Evolutionary conservation across 306 rosid genomes (phyloP).

Genomic region (Prunus davidiana): DNA sequence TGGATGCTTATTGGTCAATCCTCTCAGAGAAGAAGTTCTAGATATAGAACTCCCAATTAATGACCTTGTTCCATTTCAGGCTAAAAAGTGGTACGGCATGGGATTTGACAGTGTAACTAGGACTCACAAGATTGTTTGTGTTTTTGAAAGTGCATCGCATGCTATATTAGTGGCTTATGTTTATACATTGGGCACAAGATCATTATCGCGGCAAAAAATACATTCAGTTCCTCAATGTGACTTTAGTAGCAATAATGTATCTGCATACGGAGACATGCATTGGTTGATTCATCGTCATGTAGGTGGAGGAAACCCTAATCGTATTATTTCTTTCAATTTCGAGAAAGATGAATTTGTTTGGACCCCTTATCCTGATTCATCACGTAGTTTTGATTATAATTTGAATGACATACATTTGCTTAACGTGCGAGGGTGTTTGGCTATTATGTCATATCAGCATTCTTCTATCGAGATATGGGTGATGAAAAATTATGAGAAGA

Average conservation of each 20-base stretch:
- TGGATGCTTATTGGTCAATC: background rate
- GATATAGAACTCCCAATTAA: background rate
- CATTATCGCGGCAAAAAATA: background rate
- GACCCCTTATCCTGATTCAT: background rate
- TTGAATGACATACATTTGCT: background rate
- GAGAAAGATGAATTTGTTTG: background rate
- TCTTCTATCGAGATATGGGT: background rate
- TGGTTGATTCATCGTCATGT: background rate
- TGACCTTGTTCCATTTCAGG: too few species aligned
- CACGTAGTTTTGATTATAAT: accelerated
- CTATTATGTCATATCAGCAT: background rate
- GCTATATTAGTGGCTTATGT: background rate
- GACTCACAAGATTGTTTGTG: background rate
- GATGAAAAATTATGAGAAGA: background rate
- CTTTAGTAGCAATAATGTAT: background rate
- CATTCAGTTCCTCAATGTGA: background rate
- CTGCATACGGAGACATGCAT: background rate
- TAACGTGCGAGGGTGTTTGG: background rate
- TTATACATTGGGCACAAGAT: background rate
- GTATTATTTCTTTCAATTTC: background rate
- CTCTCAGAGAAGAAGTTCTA: background rate
- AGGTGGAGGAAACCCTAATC: too few species aligned
- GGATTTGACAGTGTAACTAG: background rate
- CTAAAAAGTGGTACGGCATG: background rate
- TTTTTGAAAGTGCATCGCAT: too few species aligned